phyloP scores from a whole-genome alignment of 2,329 filamentous ascomycete genomes.

The Neoarthrinium moseri region DNA sequence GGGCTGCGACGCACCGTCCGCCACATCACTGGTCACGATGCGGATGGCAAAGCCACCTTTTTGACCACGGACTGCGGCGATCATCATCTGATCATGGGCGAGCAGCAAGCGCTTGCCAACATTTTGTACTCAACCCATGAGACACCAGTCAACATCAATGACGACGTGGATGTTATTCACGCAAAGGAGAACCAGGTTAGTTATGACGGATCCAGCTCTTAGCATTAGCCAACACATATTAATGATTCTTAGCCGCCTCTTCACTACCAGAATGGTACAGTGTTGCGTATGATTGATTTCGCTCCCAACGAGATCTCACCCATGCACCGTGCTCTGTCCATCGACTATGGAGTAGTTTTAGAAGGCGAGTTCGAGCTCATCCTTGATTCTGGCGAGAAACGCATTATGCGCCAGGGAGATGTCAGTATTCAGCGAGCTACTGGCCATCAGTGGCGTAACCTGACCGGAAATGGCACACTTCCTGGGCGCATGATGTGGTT shows the following conservation, averaged over 20 bases:
- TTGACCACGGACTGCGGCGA: constrained; percentile 23
- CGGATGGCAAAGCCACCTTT: constrained; percentile 23
- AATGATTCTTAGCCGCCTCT: constrained; percentile 4
- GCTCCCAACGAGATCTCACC: constrained; percentile 12
- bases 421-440: constrained; percentile 14
- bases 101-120: constrained; percentile 23
- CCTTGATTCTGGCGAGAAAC: constrained; percentile 18
- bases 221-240: not conserved
- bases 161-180: constrained; percentile 19
- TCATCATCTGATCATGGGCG: constrained; percentile 23
- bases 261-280: constrained; percentile 11
- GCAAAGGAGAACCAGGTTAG: constrained; percentile 12
- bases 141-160: constrained; percentile 22
- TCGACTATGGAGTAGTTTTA: constrained; percentile 19
- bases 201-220: not conserved
- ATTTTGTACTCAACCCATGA: constrained; percentile 26
- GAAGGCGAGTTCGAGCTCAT: constrained; percentile 17
- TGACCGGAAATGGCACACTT: constrained; percentile 10
- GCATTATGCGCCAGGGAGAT: constrained; percentile 17
- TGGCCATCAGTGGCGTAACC: constrained; percentile 15
- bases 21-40: constrained; percentile 19
- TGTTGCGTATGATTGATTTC: constrained; percentile 19
- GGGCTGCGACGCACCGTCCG: constrained; percentile 15
- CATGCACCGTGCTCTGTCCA: constrained; percentile 12
- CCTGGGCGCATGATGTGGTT: constrained; percentile 14